Conservation (phyloP, 163 green algal species). For the Scenedesmus sp. region DNA sequence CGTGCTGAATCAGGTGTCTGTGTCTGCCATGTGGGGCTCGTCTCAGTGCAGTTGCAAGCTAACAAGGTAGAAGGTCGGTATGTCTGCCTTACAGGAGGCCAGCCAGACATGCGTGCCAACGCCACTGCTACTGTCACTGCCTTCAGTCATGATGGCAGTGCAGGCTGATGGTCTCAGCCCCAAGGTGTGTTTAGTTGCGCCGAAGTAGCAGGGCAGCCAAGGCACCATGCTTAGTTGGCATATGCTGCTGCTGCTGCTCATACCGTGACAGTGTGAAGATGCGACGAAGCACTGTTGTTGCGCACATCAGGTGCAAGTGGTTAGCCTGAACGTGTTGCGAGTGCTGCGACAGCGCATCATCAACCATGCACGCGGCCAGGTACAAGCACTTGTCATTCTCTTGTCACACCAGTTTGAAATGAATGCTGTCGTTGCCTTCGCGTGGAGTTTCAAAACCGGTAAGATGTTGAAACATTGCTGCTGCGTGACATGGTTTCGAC, state of each 20-base stretch:
- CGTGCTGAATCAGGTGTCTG: not conserved
- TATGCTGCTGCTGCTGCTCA: no score
- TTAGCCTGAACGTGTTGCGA: no score
- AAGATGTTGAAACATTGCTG: no score
- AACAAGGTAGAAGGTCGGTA: not conserved
- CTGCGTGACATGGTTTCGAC: no score
- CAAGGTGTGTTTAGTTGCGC: not conserved
- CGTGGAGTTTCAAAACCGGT: no score
- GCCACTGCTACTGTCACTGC: not conserved
- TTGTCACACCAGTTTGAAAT: not conserved
- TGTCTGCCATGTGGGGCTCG: not conserved
- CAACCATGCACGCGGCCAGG: no score
- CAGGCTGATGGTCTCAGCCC: not conserved
- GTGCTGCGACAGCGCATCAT: not conserved
- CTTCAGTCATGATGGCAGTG: not conserved
- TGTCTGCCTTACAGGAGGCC: not conserved
- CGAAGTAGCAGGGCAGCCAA: no score
- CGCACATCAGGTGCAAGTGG: no score
- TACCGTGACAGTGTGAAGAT: no score
- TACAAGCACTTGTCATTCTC: not conserved
- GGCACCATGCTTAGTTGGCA: no score
- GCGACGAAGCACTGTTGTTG: no score
- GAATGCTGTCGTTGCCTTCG: not conserved
- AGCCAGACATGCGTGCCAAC: not conserved
- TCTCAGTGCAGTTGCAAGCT: not conserved